Conservation (phyloP, 2,329 filamentous ascomycete species). For the Aspergillus tanneri region DNA sequence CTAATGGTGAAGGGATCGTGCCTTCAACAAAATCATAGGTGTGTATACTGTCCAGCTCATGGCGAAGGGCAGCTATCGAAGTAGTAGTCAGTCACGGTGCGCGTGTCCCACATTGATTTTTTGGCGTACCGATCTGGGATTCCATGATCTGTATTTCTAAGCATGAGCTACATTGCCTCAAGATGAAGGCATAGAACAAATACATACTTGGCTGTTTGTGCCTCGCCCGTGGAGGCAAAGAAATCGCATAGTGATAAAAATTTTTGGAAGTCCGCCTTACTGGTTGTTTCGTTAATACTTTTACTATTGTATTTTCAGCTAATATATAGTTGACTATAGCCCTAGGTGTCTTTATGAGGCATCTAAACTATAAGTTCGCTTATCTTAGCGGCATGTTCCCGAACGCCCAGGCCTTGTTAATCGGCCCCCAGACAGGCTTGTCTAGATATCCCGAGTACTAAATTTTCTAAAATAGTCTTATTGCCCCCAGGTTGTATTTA, state of each 20-base stretch:
- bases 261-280: no score
- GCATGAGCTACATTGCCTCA: not conserved
- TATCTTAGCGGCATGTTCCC: no score
- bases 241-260: not conserved
- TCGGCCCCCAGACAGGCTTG: no score
- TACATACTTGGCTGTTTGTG: not conserved
- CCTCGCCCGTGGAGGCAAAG: not conserved
- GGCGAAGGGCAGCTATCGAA: not conserved
- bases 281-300: no score
- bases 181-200: not conserved
- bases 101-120: not conserved
- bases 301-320: no score
- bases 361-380: no score
- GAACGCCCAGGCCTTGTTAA: no score
- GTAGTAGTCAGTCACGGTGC: not conserved
- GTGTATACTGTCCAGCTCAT: not conserved
- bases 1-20: not conserved
- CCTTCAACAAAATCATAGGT: not conserved
- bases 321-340: no score
- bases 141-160: not conserved
- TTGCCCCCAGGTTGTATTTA: no score
- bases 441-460: no score
- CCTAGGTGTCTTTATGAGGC: no score
- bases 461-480: no score
- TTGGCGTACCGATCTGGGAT: not conserved